Evolutionary conservation across 2,329 filamentous ascomycete species (phyloP), one percentile per base, ranked within the genome.

Genomic region (Colletotrichum filicis): DNA sequence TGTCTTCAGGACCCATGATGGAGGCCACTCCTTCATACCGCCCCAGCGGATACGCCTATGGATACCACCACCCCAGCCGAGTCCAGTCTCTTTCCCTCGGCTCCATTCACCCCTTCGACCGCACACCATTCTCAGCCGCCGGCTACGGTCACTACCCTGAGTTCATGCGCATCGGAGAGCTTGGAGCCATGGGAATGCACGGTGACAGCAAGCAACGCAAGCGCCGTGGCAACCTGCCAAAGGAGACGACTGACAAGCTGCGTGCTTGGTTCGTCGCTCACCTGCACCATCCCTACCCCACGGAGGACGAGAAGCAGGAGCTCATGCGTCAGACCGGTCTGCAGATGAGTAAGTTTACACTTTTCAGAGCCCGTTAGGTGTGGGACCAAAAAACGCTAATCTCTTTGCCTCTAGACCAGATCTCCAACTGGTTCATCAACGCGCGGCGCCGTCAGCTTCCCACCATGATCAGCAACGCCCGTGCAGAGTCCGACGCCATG

Each of bases 161-260:
- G 37, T 85, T 83, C 73, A 80, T 84, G 75, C 83, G 84, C 14
- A 83, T 83, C 26, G 80, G 81, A 19, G 84, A 87, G 4, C 79
- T 84, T 62, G 80, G 83, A 26, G 75, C 78, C 14, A 80, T 81
- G 75, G 81, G 80, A 8, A 76, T 83, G 66, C 80, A 79, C 22
- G 82, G 80, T 2, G 87, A 89, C 69, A 83, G 79, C 71, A 90
- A 88, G 79, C 87, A 87, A 76, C 84, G 90, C 37, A 92, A 91
- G 80, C 88, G 95, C 65, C 89, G 95, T 52, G 95, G 95, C 1
- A 98, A 98, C 79, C 86, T 98, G 3, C 95, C 95, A n/a, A 97
- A 97, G 79, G 93, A 95, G 67, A 94, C 94, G 0, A 98, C 95
- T 0, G 93, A 95, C 79, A 92, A 94, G 76, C 86, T 98, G 53